Evolutionary conservation across 1,284 basidiomycete species (phyloP).

Genomic region (Boletus semigastroideus): DNA sequence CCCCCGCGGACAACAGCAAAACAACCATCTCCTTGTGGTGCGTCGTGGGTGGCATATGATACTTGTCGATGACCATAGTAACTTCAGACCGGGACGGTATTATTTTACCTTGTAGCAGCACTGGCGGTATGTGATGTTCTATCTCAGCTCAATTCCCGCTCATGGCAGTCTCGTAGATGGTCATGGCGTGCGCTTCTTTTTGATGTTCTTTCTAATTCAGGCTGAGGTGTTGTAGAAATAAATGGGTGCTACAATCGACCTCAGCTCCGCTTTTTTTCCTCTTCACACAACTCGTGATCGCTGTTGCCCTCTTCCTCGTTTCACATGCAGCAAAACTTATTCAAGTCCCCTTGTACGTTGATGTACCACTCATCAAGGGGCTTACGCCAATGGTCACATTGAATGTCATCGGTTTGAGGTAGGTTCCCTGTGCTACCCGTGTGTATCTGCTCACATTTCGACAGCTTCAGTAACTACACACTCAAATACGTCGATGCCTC

Average conservation of each 20-base stretch:
- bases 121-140: conserved; percentile 60
- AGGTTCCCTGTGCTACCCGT: conserved; percentile 13
- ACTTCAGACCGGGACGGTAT: conserved; percentile 59
- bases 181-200: conserved; percentile 60
- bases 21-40: conserved; percentile 32
- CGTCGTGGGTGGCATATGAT: conserved; percentile 16
- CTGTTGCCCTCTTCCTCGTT: conserved; percentile 68
- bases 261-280: conserved; percentile 81
- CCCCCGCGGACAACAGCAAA: conserved; percentile 31
- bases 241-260: conserved; percentile 75
- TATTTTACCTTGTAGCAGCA: conserved; percentile 81
- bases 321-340: conserved; percentile 63
- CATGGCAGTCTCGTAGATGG: conserved; percentile 54
- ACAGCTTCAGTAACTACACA: conserved; percentile 86
- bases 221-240: conserved; percentile 53
- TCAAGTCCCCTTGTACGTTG: conserved; percentile 59
- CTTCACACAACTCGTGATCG: conserved; percentile 77
- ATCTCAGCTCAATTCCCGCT: conserved; percentile 10
- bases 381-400: conserved; percentile 71
- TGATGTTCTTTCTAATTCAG: conserved; percentile 1
- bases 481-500: conserved; percentile 91
- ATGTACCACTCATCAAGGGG: conserved; percentile 63
- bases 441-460: background rate
- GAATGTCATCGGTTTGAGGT: conserved; percentile 82
- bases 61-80: conserved; percentile 5